Conservation (phyloP, 164 flowering plant species). For the Nymphaea colorata region DNA sequence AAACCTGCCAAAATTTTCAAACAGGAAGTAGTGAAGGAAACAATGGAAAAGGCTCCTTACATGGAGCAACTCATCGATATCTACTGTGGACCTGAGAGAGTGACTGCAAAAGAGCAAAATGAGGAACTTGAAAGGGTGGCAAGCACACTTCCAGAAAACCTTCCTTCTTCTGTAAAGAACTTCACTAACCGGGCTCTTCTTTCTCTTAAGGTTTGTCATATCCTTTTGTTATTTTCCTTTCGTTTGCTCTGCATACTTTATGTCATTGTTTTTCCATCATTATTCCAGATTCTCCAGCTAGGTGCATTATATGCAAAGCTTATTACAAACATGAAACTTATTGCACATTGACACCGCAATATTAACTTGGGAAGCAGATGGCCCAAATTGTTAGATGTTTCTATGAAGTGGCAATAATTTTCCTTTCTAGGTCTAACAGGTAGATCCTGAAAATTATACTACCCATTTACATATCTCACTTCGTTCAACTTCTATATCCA, state of each 20-base stretch:
- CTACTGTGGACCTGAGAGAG: slow-evolving; percentile 67
- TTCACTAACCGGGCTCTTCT: slow-evolving; percentile 68
- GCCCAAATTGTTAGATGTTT: too few species aligned
- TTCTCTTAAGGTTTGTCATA: slow-evolving; percentile 57
- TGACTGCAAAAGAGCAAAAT: slow-evolving; percentile 70
- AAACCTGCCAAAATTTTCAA: slow-evolving; percentile 4
- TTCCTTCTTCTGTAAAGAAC: slow-evolving; percentile 52
- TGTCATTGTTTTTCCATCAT: neutral
- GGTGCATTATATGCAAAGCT: too few species aligned
- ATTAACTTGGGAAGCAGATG: too few species aligned
- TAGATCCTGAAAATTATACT: too few species aligned
- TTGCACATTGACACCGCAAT: too few species aligned
- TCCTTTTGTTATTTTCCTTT: slow-evolving; percentile 5
- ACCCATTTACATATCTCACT: too few species aligned
- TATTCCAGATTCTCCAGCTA: too few species aligned
- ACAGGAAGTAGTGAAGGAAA: slow-evolving; percentile 56
- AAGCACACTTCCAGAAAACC: slow-evolving; percentile 50
- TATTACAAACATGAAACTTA: too few species aligned
- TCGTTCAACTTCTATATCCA: too few species aligned
- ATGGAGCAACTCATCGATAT: slow-evolving; percentile 57
- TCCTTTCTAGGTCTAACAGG: too few species aligned
- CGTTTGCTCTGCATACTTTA: neutral
- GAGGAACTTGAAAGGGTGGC: slow-evolving; percentile 72
- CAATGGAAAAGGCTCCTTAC: slow-evolving; percentile 49
- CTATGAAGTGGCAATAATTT: too few species aligned